Evolutionary conservation across 2,329 filamentous ascomycete species (phyloP), one percentile per base, ranked within the genome.

Genomic region (Botrytis tulipae): DNA sequence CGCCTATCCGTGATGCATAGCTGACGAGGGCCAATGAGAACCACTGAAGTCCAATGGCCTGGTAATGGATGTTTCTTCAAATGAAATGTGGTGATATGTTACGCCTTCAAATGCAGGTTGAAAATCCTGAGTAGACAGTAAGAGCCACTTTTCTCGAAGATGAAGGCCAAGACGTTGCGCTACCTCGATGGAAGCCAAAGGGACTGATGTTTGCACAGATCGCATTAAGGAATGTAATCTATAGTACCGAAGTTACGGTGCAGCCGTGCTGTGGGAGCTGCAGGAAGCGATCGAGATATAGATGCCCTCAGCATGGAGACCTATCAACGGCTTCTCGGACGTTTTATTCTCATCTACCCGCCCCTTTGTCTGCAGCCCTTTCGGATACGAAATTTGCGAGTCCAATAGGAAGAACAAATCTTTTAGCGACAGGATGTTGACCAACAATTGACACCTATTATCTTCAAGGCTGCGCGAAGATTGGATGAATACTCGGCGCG

Each of bases 41-140:
- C 44, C 29, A 22, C 42, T 5, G 16, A 22, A 57, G 66, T 75
- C 75, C 77, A 74, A 57, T 57, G 67, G 75, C 77, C 75, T 65
- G 77, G 78, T 76, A 73, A 29, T 74, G 61, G 74, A 74, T 63
- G 42, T 48, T 51, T 51, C 69, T 71, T 54, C 29, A 66, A 65
- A 65, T 37, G 42, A 62, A 51, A 65, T 35, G 32, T 32, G 22
- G 59, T 66, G 61, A 40, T 42, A 51, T 66, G 69, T 65, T 65
- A 40, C 44, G 22, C 32, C 42, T 16, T 65, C 35, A 18, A 59
- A 42, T 72, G 46, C 61, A 72, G 46, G n/a, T 32, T 18, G 70
- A 65, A n/a, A 62, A 37, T 37, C 44, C 37, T 71, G 69, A 71
- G 37, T 3, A 68, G 54, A 46, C 35, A 59, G 35, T 59, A 44